Evolutionary conservation across 495 filamentous ascomycete genomes (phyloP), one percentile per base, ranked within the genome.

Genomic region (Oleoguttula mirabilis): DNA sequence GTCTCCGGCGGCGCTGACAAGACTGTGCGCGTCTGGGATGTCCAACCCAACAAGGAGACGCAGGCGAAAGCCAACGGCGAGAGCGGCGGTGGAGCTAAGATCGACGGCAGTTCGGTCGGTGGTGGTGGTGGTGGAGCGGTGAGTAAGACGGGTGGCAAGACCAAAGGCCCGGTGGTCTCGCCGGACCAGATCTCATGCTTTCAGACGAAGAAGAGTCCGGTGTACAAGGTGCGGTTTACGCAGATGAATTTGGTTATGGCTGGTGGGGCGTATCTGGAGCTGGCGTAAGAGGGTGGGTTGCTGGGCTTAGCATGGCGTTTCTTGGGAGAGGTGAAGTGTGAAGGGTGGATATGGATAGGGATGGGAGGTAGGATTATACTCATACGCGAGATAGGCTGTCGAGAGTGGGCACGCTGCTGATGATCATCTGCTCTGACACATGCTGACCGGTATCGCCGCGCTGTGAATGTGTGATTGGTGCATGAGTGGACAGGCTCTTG

Each of bases 151-250:
- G 34, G 24, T 28, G 38, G 39, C 14, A 84, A 87, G n/a, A 70
- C 88, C 84, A 67, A 87, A 83, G 36, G 94, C 45, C 79, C 86
- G 4, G 79, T 83, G 45, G 81, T 94, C 21, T 90, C 83, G 2
- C 75, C 85, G 0, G 90, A 98, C 55, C 88, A 96, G 64, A 85
- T 96, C 62, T 79, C 75, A 48, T 86, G 82, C 3, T 95, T 94
- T 55, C 79, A 84, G 0, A 95, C 90, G 14, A 98, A 96, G 73
- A 93, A 90, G 67, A 85, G 80, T 17, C 86, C 90, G 2, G 83
- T 98, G 5, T 80, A 90, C 60, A 93, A 88, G 67, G 88, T 93
- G 34, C 74, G 77, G 56, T 94, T 94, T 57, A 95, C 90, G 2
- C 70, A 81, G 38, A 90, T 88, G 79, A 98, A 98, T 51, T 59